Conservation (phyloP, 2,329 filamentous ascomycete genomes). For the Sporothrix brasiliensis region DNA sequence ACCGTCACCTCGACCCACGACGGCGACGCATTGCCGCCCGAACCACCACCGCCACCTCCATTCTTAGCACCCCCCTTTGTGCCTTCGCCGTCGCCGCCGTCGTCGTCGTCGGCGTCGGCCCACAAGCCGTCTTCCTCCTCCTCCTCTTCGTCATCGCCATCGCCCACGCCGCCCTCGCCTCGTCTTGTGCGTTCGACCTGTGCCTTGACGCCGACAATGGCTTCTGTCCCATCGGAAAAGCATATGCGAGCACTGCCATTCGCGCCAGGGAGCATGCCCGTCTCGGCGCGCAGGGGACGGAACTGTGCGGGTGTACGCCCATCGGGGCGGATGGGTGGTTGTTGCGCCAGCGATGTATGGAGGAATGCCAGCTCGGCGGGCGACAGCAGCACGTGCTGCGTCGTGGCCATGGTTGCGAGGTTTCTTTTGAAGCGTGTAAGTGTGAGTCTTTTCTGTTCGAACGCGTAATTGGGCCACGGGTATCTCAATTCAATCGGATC, state of each 20-base stretch:
- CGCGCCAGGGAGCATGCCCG: conserved; percentile 81
- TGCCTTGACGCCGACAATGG: conserved; percentile 92
- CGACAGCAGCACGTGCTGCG: conserved; percentile 75
- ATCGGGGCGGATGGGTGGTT: conserved; percentile 86
- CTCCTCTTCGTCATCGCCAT: conserved; percentile 35
- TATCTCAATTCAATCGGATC: background rate
- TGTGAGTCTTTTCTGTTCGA: background rate
- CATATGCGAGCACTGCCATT: conserved; percentile 94
- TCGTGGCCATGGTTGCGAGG: conserved; percentile 59
- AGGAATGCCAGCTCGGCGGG: conserved; percentile 96
- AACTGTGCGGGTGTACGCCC: conserved; percentile 82
- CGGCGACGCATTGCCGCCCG: conserved; percentile 37
- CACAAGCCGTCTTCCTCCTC: conserved; percentile 24
- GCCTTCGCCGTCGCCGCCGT: conserved; percentile 33
- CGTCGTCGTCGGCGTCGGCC: conserved; percentile 34
- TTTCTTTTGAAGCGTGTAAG: background rate
- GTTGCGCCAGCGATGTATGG: conserved; percentile 79
- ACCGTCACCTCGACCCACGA: conserved; percentile 86
- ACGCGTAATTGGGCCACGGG: background rate
- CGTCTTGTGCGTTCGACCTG: conserved; percentile 76
- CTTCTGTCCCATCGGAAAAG: conserved; percentile 93
- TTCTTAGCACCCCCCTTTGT: conserved; percentile 35
- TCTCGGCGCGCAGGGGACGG: conserved; percentile 86
- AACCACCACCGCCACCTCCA: conserved; percentile 41
- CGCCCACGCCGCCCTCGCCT: conserved; percentile 39